phyloP scores from a whole-genome alignment of 768 basidiomycete genomes.

The Hericium coralloides region DNA sequence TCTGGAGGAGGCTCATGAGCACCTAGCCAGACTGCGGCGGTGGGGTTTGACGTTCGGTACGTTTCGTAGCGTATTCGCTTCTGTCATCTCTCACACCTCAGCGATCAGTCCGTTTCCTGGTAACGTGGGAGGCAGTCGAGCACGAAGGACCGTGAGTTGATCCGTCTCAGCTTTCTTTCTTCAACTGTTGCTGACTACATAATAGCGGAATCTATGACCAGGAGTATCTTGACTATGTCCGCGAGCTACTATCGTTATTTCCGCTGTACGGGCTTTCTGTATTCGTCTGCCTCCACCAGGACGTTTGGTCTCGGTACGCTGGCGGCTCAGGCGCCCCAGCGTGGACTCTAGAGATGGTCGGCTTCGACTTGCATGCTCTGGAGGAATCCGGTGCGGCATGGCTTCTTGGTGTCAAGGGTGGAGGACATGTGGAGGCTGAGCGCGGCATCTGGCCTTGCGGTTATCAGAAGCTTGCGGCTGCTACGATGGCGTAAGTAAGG shows the following conservation, averaged over 20 bases:
- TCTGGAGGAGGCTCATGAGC: slow-evolving; percentile 78
- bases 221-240: slow-evolving; percentile 77
- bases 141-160: slow-evolving; percentile 80
- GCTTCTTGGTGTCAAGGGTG: slow-evolving; percentile 69
- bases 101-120: slow-evolving; percentile 70
- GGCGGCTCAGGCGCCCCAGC: slow-evolving; percentile 96
- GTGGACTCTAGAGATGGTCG: slow-evolving; percentile 85
- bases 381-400: slow-evolving; percentile 85
- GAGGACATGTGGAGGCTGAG: slow-evolving; percentile 69
- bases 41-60: slow-evolving; percentile 86
- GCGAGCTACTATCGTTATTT: slow-evolving; percentile 54
- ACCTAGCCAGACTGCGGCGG: slow-evolving; percentile 67
- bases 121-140: slow-evolving; percentile 97
- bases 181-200: neutral
- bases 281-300: slow-evolving; percentile 83
- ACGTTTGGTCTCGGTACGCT: slow-evolving; percentile 92
- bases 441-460: slow-evolving; percentile 89
- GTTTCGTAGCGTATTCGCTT: slow-evolving; percentile 19
- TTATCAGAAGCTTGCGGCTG: slow-evolving; percentile 86
- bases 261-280: slow-evolving; percentile 66
- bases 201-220: slow-evolving; percentile 68
- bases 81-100: neutral
- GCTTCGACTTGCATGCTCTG: slow-evolving; percentile 74
- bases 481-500: slow-evolving; percentile 85
- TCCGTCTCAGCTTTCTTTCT: neutral